Percentiles rank a stretch among this genome's conserved stretches.
Conservation (phyloP, 805 yeast species). For the Candida jianshihensis region DNA sequence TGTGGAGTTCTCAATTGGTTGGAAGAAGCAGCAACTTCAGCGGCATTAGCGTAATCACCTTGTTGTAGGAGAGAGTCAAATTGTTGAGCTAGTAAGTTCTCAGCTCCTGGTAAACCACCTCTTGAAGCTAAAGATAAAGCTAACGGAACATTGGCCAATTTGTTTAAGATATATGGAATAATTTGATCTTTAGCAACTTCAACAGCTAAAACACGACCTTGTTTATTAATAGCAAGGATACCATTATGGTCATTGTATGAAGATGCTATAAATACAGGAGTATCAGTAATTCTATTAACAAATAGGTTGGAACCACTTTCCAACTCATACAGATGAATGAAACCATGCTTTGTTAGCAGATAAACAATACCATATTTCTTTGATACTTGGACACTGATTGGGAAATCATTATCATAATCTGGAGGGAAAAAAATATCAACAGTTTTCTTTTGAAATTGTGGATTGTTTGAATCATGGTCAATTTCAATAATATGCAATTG, state of each 20-base stretch:
- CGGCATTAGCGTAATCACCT: slow-evolving; percentile 89
- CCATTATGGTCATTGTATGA: slow-evolving; percentile 69
- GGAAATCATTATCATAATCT: slow-evolving; percentile 94
- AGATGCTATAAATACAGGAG: slow-evolving; percentile 88
- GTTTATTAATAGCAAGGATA: slow-evolving; percentile 85
- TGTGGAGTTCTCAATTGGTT: slow-evolving; percentile 90
- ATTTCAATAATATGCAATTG: slow-evolving; percentile 91
- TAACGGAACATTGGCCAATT: slow-evolving; percentile 76
- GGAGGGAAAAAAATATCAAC: slow-evolving; percentile 95
- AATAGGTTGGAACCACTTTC: slow-evolving; percentile 90
- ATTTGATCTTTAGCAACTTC: slow-evolving; percentile 79
- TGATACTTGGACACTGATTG: slow-evolving; percentile 84
- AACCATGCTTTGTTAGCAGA: slow-evolving; percentile 90
- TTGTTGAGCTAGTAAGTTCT: slow-evolving; percentile 82
- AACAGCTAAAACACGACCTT: slow-evolving; percentile 92
- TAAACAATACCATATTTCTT: slow-evolving; percentile 81
- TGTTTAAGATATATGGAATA: slow-evolving; percentile 83
- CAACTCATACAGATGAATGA: slow-evolving; percentile 89
- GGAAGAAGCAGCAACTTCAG: slow-evolving; percentile 93
- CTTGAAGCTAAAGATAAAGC: slow-evolving; percentile 88
- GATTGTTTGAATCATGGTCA: slow-evolving; percentile 78
- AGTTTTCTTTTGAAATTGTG: slow-evolving; percentile 86
- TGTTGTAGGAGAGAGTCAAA: slow-evolving; percentile 76
- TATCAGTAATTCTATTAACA: slow-evolving; percentile 93
- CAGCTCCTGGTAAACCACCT: slow-evolving; percentile 98